Conservation (phyloP, 2,329 filamentous ascomycete genomes). For the Colletotrichum spinosum region DNA sequence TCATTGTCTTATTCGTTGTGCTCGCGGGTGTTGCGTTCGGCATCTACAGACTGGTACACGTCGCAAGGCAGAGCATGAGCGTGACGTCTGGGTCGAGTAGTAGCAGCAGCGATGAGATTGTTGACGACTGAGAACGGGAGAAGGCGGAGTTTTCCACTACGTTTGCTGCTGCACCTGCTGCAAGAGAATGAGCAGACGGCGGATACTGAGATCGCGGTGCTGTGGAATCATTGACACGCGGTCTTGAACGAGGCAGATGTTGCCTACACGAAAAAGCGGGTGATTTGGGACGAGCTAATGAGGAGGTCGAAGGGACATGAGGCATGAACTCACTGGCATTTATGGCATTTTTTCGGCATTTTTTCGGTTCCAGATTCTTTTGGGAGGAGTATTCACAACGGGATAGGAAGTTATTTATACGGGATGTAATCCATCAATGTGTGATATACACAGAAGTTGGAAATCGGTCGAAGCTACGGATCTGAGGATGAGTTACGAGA, state of each 20-base stretch:
- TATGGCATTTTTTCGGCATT: conserved; percentile 26
- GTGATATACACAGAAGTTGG: conserved; percentile 16
- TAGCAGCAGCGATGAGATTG: conserved; percentile 43
- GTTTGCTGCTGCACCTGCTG: background rate
- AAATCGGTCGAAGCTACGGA: conserved; percentile 2
- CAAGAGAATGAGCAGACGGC: no score
- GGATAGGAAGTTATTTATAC: conserved; percentile 14
- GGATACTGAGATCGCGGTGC: no score
- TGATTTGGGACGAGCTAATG: conserved; percentile 25
- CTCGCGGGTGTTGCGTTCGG: conserved; percentile 71
- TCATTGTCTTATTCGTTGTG: conserved; percentile 74
- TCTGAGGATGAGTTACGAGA: background rate
- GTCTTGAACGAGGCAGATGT: no score
- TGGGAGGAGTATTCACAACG: background rate
- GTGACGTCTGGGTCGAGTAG: conserved; percentile 48
- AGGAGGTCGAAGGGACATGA: conserved; percentile 17
- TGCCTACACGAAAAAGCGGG: background rate
- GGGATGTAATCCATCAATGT: conserved; percentile 17
- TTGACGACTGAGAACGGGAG: conserved; percentile 39
- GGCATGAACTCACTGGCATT: conserved; percentile 31
- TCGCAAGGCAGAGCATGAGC: conserved; percentile 58
- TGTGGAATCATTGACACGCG: no score
- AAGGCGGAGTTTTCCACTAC: background rate
- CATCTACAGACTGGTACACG: conserved; percentile 70
- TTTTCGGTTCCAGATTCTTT: background rate